Conservation (phyloP, 345 rosid species). For the Eutrema yunnanense region DNA sequence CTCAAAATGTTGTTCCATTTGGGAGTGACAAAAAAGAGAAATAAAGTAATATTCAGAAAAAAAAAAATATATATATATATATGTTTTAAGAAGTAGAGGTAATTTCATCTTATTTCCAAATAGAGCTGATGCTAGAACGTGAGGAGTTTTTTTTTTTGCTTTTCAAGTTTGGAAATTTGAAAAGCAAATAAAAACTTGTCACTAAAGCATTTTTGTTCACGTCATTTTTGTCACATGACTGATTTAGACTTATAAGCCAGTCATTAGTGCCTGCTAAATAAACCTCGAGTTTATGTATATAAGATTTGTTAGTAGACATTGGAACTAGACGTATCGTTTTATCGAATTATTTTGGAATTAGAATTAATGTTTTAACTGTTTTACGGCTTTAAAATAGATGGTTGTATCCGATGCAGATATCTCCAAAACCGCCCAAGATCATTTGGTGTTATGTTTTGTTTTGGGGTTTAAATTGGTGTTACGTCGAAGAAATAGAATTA, state of each 20-base stretch:
- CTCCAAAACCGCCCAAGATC: slow-evolving; percentile 6
- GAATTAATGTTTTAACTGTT: background rate
- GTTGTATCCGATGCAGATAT: background rate
- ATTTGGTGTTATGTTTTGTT: background rate
- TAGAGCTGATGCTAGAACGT: too few species aligned
- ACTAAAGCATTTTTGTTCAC: background rate
- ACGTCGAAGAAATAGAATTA: background rate
- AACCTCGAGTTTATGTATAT: background rate
- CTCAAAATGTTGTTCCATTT: too few species aligned
- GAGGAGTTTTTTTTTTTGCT: too few species aligned
- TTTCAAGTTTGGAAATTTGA: background rate
- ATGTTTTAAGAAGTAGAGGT: too few species aligned
- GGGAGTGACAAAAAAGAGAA: too few species aligned
- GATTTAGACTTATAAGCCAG: background rate
- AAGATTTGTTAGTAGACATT: background rate
- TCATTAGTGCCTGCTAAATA: background rate
- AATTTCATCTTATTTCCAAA: too few species aligned
- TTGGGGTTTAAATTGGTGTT: background rate
- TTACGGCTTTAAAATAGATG: background rate
- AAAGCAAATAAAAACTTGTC: background rate
- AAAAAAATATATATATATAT: too few species aligned
- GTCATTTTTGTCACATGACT: background rate
- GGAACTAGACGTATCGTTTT: background rate
- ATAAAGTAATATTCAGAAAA: too few species aligned
- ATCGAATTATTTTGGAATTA: background rate